Conservation (phyloP, 108 stramenopile genomes). For the Skeletonema tropicum region DNA sequence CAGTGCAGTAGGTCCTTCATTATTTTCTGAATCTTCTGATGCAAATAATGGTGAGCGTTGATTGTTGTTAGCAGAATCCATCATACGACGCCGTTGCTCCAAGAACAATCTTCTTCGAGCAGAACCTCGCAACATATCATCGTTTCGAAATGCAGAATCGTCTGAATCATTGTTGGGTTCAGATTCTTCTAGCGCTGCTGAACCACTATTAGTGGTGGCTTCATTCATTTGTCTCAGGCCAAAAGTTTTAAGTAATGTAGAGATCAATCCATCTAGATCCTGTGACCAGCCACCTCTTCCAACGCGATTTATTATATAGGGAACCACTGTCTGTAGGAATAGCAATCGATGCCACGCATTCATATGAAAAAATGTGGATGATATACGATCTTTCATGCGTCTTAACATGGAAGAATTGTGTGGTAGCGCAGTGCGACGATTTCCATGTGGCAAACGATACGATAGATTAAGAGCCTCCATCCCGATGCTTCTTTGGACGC, state of each 20-base stretch:
- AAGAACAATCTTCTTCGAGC: constrained; percentile 41
- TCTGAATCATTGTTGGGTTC: constrained; percentile 14
- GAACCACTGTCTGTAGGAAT: constrained; percentile 33
- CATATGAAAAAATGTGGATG: constrained; percentile 9
- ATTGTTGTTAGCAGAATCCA: constrained; percentile 9
- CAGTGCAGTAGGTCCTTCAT: neutral
- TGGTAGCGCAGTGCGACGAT: neutral
- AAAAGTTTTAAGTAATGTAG: neutral
- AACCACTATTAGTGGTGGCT: neutral
- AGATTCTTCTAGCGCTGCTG: neutral
- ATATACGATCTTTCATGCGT: neutral
- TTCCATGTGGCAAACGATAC: neutral
- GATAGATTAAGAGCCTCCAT: constrained; percentile 45
- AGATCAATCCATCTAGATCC: constrained; percentile 23
- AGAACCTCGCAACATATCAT: constrained; percentile 39
- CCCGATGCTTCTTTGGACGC: constrained; percentile 26
- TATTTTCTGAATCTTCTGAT: constrained; percentile 9
- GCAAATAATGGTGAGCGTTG: neutral
- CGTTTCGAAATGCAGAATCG: constrained; percentile 27
- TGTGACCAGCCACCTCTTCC: constrained; percentile 43
- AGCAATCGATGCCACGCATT: constrained; percentile 33
- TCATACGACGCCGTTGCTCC: constrained; percentile 39
- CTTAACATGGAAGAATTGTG: neutral
- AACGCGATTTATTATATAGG: constrained; percentile 32
- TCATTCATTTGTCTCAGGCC: neutral